These are phyloP conservation scores for Ustilago curta DNA, from an alignment of 1,284 basidiomycete species.

Conservation along the genomic window DNA sequence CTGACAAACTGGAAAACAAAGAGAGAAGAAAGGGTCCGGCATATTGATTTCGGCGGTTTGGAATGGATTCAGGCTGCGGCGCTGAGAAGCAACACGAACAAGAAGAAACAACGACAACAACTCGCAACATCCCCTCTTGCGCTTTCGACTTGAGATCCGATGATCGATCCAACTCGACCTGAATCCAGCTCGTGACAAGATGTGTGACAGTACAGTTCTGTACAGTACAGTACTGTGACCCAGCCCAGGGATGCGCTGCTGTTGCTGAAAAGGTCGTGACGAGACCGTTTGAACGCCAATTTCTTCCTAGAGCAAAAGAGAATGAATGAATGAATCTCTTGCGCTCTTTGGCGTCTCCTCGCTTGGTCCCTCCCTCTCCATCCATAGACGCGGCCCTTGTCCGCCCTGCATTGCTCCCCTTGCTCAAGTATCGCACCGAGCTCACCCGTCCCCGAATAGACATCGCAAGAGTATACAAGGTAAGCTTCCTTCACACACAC, in stretches of 20 bases:
- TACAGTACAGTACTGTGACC: no score
- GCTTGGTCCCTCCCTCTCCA: not conserved
- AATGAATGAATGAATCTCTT: not conserved
- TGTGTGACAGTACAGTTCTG: no score
- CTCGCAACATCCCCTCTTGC: not conserved
- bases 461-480: constrained; percentile 2
- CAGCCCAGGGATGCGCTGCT: not conserved
- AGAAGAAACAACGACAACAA: no score
- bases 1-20: not conserved
- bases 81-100: not conserved
- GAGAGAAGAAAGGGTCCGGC: constrained; percentile 31
- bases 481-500: not conserved
- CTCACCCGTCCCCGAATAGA: not conserved
- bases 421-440: not conserved
- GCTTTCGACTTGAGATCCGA: constrained; percentile 9
- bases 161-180: not conserved
- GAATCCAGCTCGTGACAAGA: not conserved
- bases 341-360: not conserved
- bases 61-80: constrained; percentile 12
- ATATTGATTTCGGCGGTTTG: not conserved
- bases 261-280: not conserved
- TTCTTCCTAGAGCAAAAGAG: constrained; percentile 3
- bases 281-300: not conserved
- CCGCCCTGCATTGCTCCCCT: not conserved
- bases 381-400: not conserved